phyloP scores from a whole-genome alignment of 805 yeast genomes.

The Lachancea kluyveri region DNA sequence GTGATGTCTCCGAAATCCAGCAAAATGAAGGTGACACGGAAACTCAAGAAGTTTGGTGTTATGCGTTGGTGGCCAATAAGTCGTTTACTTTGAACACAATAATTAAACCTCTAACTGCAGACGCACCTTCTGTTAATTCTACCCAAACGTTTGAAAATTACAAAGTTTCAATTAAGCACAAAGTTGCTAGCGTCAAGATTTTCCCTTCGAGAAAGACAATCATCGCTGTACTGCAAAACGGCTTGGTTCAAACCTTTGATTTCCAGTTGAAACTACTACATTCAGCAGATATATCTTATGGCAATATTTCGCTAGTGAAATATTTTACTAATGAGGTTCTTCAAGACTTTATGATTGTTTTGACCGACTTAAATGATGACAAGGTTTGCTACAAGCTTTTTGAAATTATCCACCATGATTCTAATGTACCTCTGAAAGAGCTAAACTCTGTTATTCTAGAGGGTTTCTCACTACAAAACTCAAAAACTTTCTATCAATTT shows the following conservation, averaged over 20 bases:
- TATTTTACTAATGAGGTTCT: conserved; percentile 15
- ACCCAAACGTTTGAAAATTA: conserved; percentile 12
- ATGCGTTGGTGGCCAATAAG: conserved; percentile 19
- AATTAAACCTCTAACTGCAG: conserved; percentile 11
- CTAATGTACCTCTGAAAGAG: conserved; percentile 17
- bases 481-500: conserved; percentile 23
- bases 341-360: conserved; percentile 15
- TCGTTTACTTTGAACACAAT: conserved; percentile 16
- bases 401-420: conserved; percentile 11
- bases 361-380: conserved; percentile 18
- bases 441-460: conserved; percentile 23
- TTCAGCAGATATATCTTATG: conserved; percentile 20
- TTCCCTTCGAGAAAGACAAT: conserved; percentile 14
- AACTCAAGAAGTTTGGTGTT: conserved; percentile 22
- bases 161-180: conserved; percentile 13
- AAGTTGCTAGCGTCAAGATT: conserved; percentile 18
- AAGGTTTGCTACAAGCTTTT: conserved; percentile 22
- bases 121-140: conserved; percentile 10
- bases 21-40: conserved; percentile 7
- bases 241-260: conserved; percentile 26
- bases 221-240: conserved; percentile 22
- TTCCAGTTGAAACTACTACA: conserved; percentile 18
- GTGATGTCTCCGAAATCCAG: conserved; percentile 17
- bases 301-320: conserved; percentile 18
- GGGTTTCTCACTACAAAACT: conserved; percentile 12